Evolutionary conservation across 2,329 filamentous ascomycete genomes (phyloP).

Genomic region (Botrytis sinoallii): DNA sequence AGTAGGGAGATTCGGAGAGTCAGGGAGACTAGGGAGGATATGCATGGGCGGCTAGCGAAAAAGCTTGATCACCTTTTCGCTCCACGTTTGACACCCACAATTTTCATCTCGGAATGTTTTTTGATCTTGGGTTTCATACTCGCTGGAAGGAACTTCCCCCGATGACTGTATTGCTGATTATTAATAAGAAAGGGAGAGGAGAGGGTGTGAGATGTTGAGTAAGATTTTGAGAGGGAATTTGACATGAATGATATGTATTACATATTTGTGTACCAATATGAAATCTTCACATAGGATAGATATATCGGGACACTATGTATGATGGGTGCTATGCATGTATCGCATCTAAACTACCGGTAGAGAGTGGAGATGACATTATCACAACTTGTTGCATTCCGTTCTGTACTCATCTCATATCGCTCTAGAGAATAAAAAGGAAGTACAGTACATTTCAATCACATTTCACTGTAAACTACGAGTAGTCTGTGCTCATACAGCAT

Average conservation of each 20-base stretch:
- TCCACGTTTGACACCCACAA: neutral
- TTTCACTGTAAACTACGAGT: neutral
- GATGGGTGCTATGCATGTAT: neutral
- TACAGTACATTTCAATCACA: neutral
- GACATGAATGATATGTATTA: neutral
- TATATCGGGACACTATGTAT: neutral
- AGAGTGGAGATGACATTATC: neutral
- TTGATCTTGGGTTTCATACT: neutral
- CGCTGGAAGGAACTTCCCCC: neutral
- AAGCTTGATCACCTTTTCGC: conserved; percentile 10
- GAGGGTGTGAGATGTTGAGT: neutral
- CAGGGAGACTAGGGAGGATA: neutral
- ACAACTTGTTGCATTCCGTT: neutral
- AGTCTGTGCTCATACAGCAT: neutral
- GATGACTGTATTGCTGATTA: neutral
- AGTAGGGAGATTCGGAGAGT: neutral
- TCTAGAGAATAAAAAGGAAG: neutral
- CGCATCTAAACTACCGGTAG: neutral
- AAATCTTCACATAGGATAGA: neutral
- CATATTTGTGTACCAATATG: neutral
- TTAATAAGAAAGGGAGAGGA: neutral
- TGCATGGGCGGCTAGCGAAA: neutral
- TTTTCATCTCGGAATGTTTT: neutral
- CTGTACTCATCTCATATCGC: neutral
- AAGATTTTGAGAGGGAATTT: neutral